These are phyloP conservation scores for Elongisporangium senticosum DNA, from an alignment of 352 stramenopile species.

Conservation along the genomic window DNA sequence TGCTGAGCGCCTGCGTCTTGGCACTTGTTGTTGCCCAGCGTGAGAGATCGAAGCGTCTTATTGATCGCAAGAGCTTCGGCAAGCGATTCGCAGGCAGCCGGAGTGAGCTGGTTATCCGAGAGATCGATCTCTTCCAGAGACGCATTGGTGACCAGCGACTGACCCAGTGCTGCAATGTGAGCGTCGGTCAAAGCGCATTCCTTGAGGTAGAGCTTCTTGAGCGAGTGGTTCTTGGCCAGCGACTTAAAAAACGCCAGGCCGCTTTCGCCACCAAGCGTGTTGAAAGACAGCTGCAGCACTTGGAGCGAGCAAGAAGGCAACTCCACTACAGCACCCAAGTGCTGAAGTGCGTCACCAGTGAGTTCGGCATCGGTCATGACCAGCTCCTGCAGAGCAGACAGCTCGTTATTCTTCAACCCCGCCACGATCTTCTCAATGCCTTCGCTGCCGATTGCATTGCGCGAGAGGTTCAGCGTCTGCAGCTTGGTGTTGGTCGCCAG, in stretches of 20 bases:
- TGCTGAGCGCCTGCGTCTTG: constrained; percentile 37
- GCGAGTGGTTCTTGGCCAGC: constrained; percentile 49
- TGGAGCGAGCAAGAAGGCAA: constrained; percentile 40
- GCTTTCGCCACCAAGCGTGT: constrained; percentile 30
- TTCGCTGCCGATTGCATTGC: constrained; percentile 50
- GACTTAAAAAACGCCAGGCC: constrained; percentile 46
- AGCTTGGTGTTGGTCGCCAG: constrained; percentile 42
- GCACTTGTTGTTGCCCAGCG: constrained; percentile 57
- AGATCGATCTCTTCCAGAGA: constrained; percentile 55
- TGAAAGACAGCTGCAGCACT: constrained; percentile 69
- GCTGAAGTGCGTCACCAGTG: constrained; percentile 36
- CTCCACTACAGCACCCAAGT: constrained; percentile 36
- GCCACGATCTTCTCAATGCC: constrained; percentile 31
- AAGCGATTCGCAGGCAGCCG: constrained; percentile 25
- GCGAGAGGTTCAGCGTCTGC: constrained; percentile 44
- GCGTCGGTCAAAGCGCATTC: constrained; percentile 51
- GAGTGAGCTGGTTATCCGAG: constrained; percentile 60
- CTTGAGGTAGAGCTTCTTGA: constrained; percentile 61
- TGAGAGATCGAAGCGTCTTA: constrained; percentile 32
- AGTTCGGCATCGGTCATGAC: constrained; percentile 41
- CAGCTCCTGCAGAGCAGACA: constrained; percentile 27
- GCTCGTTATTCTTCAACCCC: constrained; percentile 31
- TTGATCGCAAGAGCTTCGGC: constrained; percentile 42
- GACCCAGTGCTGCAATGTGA: constrained; percentile 29
- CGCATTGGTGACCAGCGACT: constrained; percentile 40